These are phyloP conservation scores for Tetrahymena thermophila DNA, from an alignment of 73 alveolate species.

Conservation along the genomic window DNA sequence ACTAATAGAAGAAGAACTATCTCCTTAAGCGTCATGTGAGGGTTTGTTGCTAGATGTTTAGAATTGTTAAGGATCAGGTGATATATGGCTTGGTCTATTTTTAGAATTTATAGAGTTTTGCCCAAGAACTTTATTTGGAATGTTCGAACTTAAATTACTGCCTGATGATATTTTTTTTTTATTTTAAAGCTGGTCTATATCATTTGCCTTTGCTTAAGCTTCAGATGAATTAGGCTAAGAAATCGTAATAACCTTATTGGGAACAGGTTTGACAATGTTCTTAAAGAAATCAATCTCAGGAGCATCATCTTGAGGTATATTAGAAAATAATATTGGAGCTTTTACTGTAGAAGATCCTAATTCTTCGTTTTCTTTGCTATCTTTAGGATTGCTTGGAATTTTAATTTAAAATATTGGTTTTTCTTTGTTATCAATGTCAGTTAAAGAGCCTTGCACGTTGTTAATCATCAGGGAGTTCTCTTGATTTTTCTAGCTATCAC, in stretches of 20 bases:
- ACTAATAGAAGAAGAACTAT: background rate
- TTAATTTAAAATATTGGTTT: background rate
- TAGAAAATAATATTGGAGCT: background rate
- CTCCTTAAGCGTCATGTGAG: background rate
- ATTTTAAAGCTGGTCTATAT: background rate
- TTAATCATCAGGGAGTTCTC: background rate
- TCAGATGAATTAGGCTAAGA: background rate
- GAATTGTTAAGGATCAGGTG: background rate
- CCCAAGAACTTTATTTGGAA: background rate
- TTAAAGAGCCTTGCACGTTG: background rate
- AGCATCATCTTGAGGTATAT: background rate
- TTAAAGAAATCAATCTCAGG: background rate
- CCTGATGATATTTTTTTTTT: background rate
- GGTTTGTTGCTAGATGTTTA: background rate
- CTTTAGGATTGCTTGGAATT: background rate
- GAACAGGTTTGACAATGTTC: background rate
- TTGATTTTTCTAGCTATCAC: background rate
- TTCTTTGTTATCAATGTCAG: background rate
- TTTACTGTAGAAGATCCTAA: background rate
- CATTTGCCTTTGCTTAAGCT: background rate
- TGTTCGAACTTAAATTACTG: background rate
- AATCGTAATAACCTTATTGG: background rate
- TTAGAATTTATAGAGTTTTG: background rate
- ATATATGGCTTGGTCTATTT: background rate
- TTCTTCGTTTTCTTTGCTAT: background rate